Percentiles rank a stretch among this genome's conserved stretches.
Evolutionary conservation across 768 basidiomycete species (phyloP).

Genomic region (Boletus huronensis): DNA sequence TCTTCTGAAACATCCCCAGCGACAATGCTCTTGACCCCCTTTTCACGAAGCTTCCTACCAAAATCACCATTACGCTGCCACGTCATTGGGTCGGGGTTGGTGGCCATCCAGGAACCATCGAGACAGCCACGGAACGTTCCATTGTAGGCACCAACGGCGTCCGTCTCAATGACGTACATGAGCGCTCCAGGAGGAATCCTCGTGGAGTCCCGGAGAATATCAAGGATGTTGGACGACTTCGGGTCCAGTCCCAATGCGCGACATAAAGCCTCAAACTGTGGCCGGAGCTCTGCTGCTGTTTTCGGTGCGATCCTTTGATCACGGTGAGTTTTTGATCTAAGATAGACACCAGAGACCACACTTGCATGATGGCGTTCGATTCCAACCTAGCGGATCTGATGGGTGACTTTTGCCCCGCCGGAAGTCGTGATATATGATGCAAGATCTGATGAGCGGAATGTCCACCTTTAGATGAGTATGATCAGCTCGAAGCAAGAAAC

Average conservation of each 20-base stretch:
- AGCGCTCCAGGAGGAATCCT: slow-evolving; percentile 48
- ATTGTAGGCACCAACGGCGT: slow-evolving; percentile 45
- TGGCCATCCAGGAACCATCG: slow-evolving; percentile 55
- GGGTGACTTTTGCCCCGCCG: slow-evolving; percentile 51
- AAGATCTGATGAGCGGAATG: slow-evolving; percentile 75
- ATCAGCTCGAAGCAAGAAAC: not conserved
- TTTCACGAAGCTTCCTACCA: slow-evolving; percentile 47
- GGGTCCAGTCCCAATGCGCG: slow-evolving; percentile 53
- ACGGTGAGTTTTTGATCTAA: not conserved
- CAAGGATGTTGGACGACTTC: slow-evolving; percentile 42
- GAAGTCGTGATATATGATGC: slow-evolving; percentile 63
- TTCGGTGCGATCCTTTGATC: slow-evolving; percentile 49
- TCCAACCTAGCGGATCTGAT: slow-evolving; percentile 64
- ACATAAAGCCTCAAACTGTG: slow-evolving; percentile 64
- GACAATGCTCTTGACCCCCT: slow-evolving; percentile 59
- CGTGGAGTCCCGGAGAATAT: slow-evolving; percentile 45
- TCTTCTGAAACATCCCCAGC: slow-evolving; percentile 68
- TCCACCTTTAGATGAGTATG: slow-evolving; percentile 40
- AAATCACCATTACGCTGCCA: slow-evolving; percentile 65
- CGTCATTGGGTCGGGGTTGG: slow-evolving; percentile 55
- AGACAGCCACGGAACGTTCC: slow-evolving; percentile 69
- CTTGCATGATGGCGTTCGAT: slow-evolving; percentile 72
- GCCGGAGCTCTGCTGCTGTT: slow-evolving; percentile 51
- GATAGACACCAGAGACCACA: not conserved
- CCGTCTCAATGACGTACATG: slow-evolving; percentile 55